Evolutionary conservation across 2,329 filamentous ascomycete genomes (phyloP).

Genomic region (Aspergillus udagawae): DNA sequence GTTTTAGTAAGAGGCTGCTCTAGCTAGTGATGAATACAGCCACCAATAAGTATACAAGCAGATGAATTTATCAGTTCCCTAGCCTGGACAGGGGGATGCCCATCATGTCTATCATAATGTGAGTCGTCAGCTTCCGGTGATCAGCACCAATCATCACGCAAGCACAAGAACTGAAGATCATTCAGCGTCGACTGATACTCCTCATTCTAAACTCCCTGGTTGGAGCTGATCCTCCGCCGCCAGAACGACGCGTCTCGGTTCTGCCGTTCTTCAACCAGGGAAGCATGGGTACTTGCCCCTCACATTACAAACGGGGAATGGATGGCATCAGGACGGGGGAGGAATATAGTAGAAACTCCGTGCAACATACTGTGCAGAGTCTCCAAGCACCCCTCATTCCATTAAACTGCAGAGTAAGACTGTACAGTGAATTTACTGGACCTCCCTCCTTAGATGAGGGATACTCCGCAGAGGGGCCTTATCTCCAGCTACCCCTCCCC

Average conservation of each 20-base stretch:
- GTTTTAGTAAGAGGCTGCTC: neutral
- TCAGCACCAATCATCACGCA: conserved; percentile 1
- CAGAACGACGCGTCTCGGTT: neutral
- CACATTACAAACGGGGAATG: too few relatives aligned
- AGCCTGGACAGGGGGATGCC: too few relatives aligned
- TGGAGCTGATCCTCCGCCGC: neutral
- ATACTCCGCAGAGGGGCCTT: neutral
- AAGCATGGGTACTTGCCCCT: neutral
- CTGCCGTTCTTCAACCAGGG: neutral
- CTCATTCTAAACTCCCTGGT: neutral
- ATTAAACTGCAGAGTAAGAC: too few relatives aligned
- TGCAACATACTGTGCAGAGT: neutral
- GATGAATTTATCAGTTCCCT: neutral
- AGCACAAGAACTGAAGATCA: neutral
- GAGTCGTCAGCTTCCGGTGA: conserved; percentile 2
- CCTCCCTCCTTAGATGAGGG: too few relatives aligned
- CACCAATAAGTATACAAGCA: neutral
- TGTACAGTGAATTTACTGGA: too few relatives aligned
- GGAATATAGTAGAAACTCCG: too few relatives aligned
- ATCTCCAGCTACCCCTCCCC: neutral
- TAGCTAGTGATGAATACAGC: neutral
- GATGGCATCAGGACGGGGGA: too few relatives aligned
- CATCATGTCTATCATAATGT: conserved; percentile 7
- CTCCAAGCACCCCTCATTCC: neutral
- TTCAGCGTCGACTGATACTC: neutral